phyloP scores from a whole-genome alignment of 1,284 basidiomycete genomes.

The Malassezia sp. region DNA sequence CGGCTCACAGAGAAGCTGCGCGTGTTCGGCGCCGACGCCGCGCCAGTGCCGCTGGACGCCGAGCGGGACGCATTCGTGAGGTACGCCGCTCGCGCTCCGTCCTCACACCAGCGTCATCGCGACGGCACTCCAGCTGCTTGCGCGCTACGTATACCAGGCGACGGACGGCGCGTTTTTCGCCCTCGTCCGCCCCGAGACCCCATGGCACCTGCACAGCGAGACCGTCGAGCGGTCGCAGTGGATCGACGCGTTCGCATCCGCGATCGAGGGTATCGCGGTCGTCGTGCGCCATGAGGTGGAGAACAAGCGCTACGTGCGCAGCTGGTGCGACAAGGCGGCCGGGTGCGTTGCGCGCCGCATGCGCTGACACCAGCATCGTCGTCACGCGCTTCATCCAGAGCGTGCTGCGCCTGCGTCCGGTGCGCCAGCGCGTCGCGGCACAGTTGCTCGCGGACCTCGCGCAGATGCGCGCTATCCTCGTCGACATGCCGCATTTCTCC shows the following conservation, averaged over 20 bases:
- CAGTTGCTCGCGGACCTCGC: conserved; percentile 30
- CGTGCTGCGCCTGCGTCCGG: conserved; percentile 32
- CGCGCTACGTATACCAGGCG: conserved; percentile 26
- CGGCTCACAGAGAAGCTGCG: conserved; percentile 71
- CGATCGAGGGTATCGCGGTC: conserved; percentile 36
- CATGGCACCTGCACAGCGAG: conserved; percentile 28
- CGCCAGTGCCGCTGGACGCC: conserved; percentile 60
- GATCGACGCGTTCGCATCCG: conserved; percentile 32
- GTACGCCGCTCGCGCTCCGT: too few species aligned
- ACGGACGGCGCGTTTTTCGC: conserved; percentile 35
- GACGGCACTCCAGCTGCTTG: conserved; percentile 27
- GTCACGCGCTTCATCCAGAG: conserved; percentile 23
- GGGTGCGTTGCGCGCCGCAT: too few species aligned
- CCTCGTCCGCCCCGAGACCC: conserved; percentile 31
- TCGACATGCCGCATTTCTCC: conserved; percentile 32
- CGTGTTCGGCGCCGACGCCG: conserved; percentile 60
- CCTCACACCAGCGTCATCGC: conserved; percentile 31
- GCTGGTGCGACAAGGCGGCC: conserved; percentile 42
- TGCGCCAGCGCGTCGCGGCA: conserved; percentile 22
- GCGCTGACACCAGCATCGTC: too few species aligned
- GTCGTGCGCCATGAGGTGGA: conserved; percentile 41
- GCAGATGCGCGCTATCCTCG: conserved; percentile 24
- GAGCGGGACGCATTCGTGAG: conserved; percentile 73
- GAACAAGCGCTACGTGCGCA: conserved; percentile 40
- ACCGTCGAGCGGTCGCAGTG: conserved; percentile 24